phyloP scores from a whole-genome alignment of 106 monocot genomes.

The Dioscorea dumetorum region DNA sequence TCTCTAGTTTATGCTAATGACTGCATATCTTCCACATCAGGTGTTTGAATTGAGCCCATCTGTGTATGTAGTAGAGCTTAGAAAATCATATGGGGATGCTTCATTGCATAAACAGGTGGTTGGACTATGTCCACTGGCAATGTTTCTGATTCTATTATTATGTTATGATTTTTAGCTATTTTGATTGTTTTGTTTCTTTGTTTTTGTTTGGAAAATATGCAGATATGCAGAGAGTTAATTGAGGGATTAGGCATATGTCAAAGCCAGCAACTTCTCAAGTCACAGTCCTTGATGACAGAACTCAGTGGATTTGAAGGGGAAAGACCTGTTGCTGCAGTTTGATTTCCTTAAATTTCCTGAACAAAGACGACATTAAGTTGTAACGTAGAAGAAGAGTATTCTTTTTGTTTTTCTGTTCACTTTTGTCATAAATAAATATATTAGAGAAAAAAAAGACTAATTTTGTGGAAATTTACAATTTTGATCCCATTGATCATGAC shows the following conservation, averaged over 20 bases:
- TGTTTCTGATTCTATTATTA: not conserved
- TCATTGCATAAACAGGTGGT: slow-evolving; percentile 24
- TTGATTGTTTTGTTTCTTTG: not conserved
- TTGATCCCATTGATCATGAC: too few species aligned
- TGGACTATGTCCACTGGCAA: not conserved
- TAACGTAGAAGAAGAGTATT: too few species aligned
- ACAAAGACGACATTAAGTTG: too few species aligned
- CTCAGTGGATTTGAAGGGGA: slow-evolving; percentile 3
- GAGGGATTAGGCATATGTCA: slow-evolving; percentile 37
- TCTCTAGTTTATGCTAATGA: too few species aligned
- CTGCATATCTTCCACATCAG: not conserved
- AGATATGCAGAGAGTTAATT: slow-evolving; percentile 50
- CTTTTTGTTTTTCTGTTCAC: too few species aligned
- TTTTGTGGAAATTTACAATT: too few species aligned
- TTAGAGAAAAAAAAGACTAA: too few species aligned
- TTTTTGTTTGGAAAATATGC: slow-evolving; percentile 7
- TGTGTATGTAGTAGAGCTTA: slow-evolving; percentile 31
- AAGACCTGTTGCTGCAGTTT: slow-evolving; percentile 6
- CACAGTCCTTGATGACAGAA: slow-evolving; percentile 9
- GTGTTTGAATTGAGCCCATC: slow-evolving; percentile 30
- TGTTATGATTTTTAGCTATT: not conserved
- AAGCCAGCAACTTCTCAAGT: slow-evolving; percentile 20
- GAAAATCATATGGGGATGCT: slow-evolving; percentile 27
- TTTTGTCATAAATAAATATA: too few species aligned
- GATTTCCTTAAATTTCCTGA: too few species aligned